Base-by-base conservation (phyloP, 176 grass and related monocot genomes). In the Metroxylon sagu region DNA sequence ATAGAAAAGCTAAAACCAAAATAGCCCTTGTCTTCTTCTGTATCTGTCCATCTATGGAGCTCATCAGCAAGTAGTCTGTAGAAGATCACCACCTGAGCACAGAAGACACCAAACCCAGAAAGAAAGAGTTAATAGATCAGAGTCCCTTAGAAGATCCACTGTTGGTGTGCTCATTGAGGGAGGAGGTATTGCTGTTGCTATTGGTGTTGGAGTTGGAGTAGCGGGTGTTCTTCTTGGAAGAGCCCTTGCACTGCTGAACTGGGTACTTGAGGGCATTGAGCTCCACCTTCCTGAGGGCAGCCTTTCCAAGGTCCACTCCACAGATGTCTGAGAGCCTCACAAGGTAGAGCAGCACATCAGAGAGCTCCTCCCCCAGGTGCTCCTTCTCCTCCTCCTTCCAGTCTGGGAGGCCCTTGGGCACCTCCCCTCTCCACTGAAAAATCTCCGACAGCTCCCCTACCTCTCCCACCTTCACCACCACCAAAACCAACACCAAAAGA, bases 341-440 rank as follows among this genome's bases (percentile, higher is more conserved):
- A 12, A 95, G 82, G 71, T 95, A 95, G 50, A 95, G 90, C 54
- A 95, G 80, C 69, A 95, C 85, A 4, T 95, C 82, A 0, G 90
- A 79, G 4, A 95, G 82, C 66, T 95, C 90, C 77, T 95, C 90
- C 15, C 90, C 90, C 65, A 95, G 67, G 66, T 95, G 90, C 61
- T 76, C 82, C 79, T 86, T 89, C 71, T 89, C 90, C 2, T 23
- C 71, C 48, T 83, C 70, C 2, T 72, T 85, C 90, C 90, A 95
- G 16, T 62, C 90, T 5, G 85, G 85, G 6, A 95, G 70, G 52
- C 85, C 85, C 59, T 89, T 95, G 31, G 90, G 82, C 19, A 95
- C 90, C 82, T 95, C 90, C 8, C 85, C 90, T 72, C 83, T 95
- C 90, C 90, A 95, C 67, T 95, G 90, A 61, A 95, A 95, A 60